phyloP scores from a whole-genome alignment of 2,329 filamentous ascomycete species.

The Colletotrichum neosansevieriae region DNA sequence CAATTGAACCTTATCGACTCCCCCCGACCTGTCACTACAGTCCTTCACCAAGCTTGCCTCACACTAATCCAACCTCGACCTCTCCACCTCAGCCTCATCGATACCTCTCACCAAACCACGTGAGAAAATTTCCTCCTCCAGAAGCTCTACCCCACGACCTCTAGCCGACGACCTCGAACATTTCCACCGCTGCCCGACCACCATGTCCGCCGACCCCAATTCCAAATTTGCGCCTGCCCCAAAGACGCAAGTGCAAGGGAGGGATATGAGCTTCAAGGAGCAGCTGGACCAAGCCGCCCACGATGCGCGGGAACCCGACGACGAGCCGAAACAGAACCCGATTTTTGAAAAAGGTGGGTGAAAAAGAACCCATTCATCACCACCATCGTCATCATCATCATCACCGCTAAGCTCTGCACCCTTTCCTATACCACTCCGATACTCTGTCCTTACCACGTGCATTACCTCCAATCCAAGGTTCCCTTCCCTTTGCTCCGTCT shows the following conservation, averaged over 20 bases:
- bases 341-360: conserved; percentile 58
- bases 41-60: background rate
- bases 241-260: conserved; percentile 25
- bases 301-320: conserved; percentile 47
- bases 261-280: conserved; percentile 55
- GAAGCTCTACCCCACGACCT: no score
- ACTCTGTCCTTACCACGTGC: no score
- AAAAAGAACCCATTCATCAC: background rate
- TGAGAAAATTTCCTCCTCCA: no score
- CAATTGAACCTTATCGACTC: background rate
- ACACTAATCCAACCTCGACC: conserved; percentile 1
- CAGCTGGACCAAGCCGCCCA: conserved; percentile 58
- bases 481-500: background rate
- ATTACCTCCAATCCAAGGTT: background rate
- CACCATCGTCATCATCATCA: background rate
- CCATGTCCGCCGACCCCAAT: conserved; percentile 34
- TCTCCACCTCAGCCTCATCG: background rate
- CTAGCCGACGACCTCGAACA: no score
- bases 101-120: no score
- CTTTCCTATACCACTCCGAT: no score
- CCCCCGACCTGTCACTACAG: conserved; percentile 21
- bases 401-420: no score
- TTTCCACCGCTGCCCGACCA: background rate
- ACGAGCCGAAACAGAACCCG: conserved; percentile 47
- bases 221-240: conserved; percentile 34